Conservation (phyloP, 2,329 filamentous ascomycete species). For the Pezizomycotina sp. region DNA sequence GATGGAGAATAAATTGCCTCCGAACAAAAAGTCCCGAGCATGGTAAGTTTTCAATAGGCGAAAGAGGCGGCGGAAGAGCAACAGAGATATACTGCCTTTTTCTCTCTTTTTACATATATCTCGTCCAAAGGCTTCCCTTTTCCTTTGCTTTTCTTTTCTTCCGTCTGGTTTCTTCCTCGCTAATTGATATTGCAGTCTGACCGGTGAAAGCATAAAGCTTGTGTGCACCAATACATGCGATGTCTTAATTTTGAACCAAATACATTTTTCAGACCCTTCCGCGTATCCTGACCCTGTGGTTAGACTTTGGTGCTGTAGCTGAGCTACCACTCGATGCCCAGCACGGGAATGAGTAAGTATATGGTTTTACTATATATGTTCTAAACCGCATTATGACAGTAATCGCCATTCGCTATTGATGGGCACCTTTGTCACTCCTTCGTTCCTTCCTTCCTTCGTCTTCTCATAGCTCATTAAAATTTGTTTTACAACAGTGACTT, state of each 20-base stretch:
- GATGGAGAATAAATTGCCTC: constrained; percentile 61
- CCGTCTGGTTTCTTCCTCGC: constrained; percentile 19
- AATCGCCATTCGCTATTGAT: too few species aligned
- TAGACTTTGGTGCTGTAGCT: constrained; percentile 69
- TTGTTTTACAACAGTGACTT: constrained; percentile 30
- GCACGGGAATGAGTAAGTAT: constrained; percentile 32
- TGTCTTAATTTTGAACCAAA: constrained; percentile 69
- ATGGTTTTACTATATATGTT: constrained; percentile 37
- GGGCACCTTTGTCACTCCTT: too few species aligned
- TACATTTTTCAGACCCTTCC: constrained; percentile 92
- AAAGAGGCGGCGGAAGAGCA: too few species aligned
- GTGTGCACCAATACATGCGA: constrained; percentile 89
- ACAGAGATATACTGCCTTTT: too few species aligned
- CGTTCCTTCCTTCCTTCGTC: too few species aligned
- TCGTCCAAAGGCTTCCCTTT: too few species aligned
- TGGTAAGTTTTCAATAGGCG: constrained; percentile 32
- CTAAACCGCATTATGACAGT: too few species aligned
- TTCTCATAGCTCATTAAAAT: too few species aligned
- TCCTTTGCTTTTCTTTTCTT: background rate
- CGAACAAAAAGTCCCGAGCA: constrained; percentile 58
- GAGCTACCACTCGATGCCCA: constrained; percentile 42
- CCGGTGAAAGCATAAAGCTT: constrained; percentile 68
- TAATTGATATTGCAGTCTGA: constrained; percentile 40
- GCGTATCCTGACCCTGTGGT: constrained; percentile 79
- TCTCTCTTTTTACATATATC: too few species aligned